phyloP scores from a whole-genome alignment of 768 basidiomycete species.

The Coprinopsis cinerea region DNA sequence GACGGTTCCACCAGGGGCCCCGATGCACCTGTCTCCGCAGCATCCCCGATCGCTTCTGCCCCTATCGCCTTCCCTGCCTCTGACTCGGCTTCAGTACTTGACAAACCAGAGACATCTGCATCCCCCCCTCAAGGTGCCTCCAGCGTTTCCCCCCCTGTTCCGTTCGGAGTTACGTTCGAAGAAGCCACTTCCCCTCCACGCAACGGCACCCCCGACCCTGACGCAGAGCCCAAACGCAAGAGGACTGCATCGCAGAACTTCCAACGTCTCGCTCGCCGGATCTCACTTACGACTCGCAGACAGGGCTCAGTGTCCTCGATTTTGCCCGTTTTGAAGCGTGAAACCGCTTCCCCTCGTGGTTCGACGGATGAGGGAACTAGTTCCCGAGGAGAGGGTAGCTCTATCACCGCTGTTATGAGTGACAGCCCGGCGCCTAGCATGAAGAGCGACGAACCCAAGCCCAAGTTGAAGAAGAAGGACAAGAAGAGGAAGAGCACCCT shows the following conservation, averaged over 20 bases:
- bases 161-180: constrained; percentile 58
- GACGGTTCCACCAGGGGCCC: not conserved
- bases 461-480: constrained; percentile 59
- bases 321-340: constrained; percentile 50
- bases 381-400: constrained; percentile 34
- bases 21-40: not conserved
- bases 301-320: constrained; percentile 48
- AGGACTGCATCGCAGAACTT: constrained; percentile 84
- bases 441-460: constrained; percentile 48
- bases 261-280: constrained; percentile 69
- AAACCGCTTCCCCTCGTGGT: constrained; percentile 38
- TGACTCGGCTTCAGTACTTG: constrained; percentile 13
- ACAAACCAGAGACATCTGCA: constrained; percentile 8
- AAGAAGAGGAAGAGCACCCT: constrained; percentile 41
- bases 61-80: constrained; percentile 27
- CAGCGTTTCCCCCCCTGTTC: constrained; percentile 28
- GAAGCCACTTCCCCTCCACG: constrained; percentile 57
- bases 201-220: constrained; percentile 66
- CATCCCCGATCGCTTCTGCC: constrained; percentile 11
- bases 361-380: constrained; percentile 40
- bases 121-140: constrained; percentile 4
- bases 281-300: constrained; percentile 60
- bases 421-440: constrained; percentile 57
- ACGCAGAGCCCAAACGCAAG: constrained; percentile 72
- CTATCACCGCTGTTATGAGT: constrained; percentile 28